Evolutionary conservation across 202 grass and related monocot species (phyloP).

Genomic region (Bolboschoenoplectus hybrid): DNA sequence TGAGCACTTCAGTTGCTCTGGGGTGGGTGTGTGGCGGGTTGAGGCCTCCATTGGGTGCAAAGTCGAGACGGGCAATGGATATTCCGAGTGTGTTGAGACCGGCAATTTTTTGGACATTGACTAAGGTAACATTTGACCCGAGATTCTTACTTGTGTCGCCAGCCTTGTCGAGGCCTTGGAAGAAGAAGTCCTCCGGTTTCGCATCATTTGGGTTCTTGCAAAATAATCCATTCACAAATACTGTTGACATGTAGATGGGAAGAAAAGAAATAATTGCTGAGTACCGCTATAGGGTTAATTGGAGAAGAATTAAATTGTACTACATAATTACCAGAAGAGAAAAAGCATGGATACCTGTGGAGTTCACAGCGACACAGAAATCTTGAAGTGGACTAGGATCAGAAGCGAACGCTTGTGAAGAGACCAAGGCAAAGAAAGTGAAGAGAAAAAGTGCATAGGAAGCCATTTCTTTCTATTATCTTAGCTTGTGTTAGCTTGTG

Average conservation of each 20-base stretch:
- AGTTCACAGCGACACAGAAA: not conserved
- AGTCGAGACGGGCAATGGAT: slow-evolving; percentile 32
- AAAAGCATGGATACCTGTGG: not conserved
- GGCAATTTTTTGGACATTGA: slow-evolving; percentile 9
- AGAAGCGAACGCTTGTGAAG: not conserved
- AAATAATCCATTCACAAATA: slow-evolving; percentile 32
- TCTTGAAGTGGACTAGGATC: not conserved
- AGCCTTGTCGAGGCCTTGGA: slow-evolving; percentile 36
- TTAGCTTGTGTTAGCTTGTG: not conserved
- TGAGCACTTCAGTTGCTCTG: slow-evolving; percentile 61
- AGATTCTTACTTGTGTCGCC: slow-evolving; percentile 29
- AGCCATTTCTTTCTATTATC: not conserved
- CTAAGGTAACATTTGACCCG: slow-evolving; percentile 39
- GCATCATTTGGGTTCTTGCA: slow-evolving; percentile 19
- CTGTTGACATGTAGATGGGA: not conserved
- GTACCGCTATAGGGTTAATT: not conserved
- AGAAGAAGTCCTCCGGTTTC: slow-evolving; percentile 36
- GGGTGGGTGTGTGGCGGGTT: slow-evolving; percentile 77
- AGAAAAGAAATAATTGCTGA: not conserved
- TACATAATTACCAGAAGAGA: not conserved
- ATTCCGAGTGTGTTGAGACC: slow-evolving; percentile 5
- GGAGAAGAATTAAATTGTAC: not conserved
- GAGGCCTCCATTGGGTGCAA: slow-evolving; percentile 38
- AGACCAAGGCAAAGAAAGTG: not conserved
- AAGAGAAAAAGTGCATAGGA: not conserved